Evolutionary conservation across 805 yeast genomes (phyloP).

Genomic region (Yarrowia divulgata): DNA sequence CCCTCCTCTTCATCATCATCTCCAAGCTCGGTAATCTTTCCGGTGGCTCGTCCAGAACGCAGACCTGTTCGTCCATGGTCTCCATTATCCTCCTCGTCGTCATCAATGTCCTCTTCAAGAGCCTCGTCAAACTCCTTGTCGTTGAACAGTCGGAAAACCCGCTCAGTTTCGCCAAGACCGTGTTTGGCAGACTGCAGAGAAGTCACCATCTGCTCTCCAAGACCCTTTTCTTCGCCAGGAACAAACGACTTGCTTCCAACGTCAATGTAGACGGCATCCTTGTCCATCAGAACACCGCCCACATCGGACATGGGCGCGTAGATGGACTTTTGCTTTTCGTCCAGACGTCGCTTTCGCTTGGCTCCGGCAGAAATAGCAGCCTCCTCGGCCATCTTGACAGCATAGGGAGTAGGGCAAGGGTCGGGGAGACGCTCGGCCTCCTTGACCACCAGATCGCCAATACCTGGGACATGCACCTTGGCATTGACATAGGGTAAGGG

Average conservation of each 20-base stretch:
- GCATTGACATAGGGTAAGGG: slow-evolving; percentile 74
- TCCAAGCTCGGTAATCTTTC: slow-evolving; percentile 56
- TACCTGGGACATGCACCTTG: slow-evolving; percentile 91
- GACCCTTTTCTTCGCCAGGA: slow-evolving; percentile 72
- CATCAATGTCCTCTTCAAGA: slow-evolving; percentile 53
- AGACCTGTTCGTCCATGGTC: slow-evolving; percentile 69
- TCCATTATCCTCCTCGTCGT: slow-evolving; percentile 49
- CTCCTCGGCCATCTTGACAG: slow-evolving; percentile 77
- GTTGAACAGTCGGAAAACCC: slow-evolving; percentile 79
- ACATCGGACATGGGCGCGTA: slow-evolving; percentile 99
- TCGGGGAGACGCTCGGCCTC: slow-evolving; percentile 91
- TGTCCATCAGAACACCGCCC: slow-evolving; percentile 97
- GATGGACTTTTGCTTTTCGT: slow-evolving; percentile 90
- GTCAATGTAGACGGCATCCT: slow-evolving; percentile 95
- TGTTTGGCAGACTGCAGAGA: slow-evolving; percentile 74
- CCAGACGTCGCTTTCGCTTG: slow-evolving; percentile 83
- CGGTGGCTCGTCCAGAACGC: slow-evolving; percentile 61
- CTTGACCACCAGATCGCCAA: slow-evolving; percentile 83
- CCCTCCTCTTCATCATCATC: slow-evolving; percentile 53
- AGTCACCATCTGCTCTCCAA: slow-evolving; percentile 87
- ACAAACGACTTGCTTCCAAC: slow-evolving; percentile 65
- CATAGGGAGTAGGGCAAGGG: slow-evolving; percentile 98
- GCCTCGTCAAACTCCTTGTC: slow-evolving; percentile 56
- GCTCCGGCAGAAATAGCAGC: slow-evolving; percentile 62
- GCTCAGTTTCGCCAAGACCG: slow-evolving; percentile 61